Conservation (phyloP, 2,329 filamentous ascomycete species). For the Hypoxylon sp. region DNA sequence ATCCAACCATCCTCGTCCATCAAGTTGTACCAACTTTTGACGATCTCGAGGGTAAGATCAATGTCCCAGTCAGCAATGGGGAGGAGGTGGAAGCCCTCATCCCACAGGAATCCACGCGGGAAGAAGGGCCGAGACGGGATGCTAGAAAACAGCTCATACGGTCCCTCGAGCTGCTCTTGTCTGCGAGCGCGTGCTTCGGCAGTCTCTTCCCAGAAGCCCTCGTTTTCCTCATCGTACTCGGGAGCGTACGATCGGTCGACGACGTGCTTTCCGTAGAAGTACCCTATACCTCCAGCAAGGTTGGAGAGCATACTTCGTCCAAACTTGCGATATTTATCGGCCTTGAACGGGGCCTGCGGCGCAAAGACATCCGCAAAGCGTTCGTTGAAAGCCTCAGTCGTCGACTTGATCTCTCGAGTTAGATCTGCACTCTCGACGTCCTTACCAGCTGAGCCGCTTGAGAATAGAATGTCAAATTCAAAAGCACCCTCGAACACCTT, state of each 20-base stretch:
- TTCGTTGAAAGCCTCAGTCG: constrained; percentile 78
- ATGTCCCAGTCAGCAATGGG: constrained; percentile 95
- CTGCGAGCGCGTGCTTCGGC: constrained; percentile 81
- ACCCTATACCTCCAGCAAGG: constrained; percentile 92
- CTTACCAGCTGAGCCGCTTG: constrained; percentile 77
- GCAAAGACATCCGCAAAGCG: constrained; percentile 81
- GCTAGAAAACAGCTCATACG: constrained; percentile 90
- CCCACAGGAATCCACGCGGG: constrained; percentile 96
- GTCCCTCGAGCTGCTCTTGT: constrained; percentile 80
- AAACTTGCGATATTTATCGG: constrained; percentile 81
- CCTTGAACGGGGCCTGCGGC: constrained; percentile 81
- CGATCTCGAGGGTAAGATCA: constrained; percentile 87
- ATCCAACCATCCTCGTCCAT: constrained; percentile 99
- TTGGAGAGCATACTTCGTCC: constrained; percentile 95
- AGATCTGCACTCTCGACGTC: constrained; percentile 74
- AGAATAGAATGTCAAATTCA: constrained; percentile 93
- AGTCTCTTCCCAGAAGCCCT: constrained; percentile 95
- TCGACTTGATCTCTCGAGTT: constrained; percentile 76
- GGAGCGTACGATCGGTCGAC: constrained; percentile 92
- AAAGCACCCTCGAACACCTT: constrained; percentile 93
- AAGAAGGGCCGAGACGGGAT: constrained; percentile 97
- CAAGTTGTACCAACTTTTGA: constrained; percentile 94
- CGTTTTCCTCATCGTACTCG: constrained; percentile 95
- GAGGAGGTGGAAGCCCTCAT: constrained; percentile 95
- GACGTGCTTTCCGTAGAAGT: constrained; percentile 90